Base-by-base conservation (phyloP, 1,284 basidiomycete species). In the Ganoderma leucocontextum region DNA sequence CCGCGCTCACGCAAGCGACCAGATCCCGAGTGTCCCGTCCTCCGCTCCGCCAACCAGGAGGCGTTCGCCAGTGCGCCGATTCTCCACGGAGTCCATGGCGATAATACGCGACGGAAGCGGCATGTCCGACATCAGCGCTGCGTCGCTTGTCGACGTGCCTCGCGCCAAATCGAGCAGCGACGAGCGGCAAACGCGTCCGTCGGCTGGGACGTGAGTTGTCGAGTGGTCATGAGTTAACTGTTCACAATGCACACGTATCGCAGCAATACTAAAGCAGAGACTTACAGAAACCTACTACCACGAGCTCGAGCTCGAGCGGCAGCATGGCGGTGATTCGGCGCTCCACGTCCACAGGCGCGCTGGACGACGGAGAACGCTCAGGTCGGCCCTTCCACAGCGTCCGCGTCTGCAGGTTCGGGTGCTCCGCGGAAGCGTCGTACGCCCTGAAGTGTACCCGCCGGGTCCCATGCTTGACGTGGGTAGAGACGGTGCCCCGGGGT, bases 11-110 rank as follows among this genome's bases (percentile, higher is more conserved):
- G 83, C 84, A 8, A 86, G 71, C 9, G 85, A 82, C 93, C 92
- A 96, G 69, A 93, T 82, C 0, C 86, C 87, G 33, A 95, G 84
- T 0, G 89, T 89, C 3, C 94, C 94, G 75, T 94, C 91, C 68
- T 92, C 89, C 0, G 85, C 86, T 7, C 94, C 93, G 15, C 91
- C 92, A 19, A 93, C 79, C 19, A 95, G 79, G 38, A 88, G 84
- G 19, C 79, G 83, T 67, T 92, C 87, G 35, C 84, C 84, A 0
- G 87, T 91, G 44, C 86, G 78, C 19, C 82, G 79, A 70, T 91
- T 88, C 61, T 84, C 82, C 7, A 89, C 83, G 25, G 85, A 70
- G 74, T 89, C 86, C 47, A 95, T 77, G 15, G 81, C 81, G 19
- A 82, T 75, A 55, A 94, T 80, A 38, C 76, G 77, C 0, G 87